A percentile compares a stretch with the other conserved stretches of the same genome.
These are phyloP conservation scores for Manihot esculenta DNA, from an alignment of 441 rosid species.

Conservation along the genomic window DNA sequence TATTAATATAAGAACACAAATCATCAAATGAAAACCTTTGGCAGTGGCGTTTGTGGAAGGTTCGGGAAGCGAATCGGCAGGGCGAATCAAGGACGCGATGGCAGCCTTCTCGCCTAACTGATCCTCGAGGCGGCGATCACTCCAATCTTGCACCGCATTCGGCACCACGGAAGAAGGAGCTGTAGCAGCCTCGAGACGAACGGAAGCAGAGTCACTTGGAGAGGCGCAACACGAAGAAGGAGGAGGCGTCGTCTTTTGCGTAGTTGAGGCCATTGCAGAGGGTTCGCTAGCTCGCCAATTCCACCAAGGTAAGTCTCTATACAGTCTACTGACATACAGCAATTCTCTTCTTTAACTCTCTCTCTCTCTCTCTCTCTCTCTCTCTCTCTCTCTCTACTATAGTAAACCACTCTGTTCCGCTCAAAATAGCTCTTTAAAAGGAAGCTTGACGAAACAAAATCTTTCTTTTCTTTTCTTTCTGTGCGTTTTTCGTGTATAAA, in stretches of 20 bases:
- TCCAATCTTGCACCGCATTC: conserved; percentile 43
- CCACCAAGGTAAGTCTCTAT: conserved; percentile 61
- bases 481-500: not conserved
- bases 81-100: conserved; percentile 50
- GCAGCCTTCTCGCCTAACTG: conserved; percentile 35
- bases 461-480: not conserved
- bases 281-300: conserved; percentile 81
- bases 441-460: conserved; percentile 21
- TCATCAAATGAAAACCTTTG: conserved; percentile 37
- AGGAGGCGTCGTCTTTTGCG: conserved; percentile 79
- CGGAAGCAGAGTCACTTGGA: conserved; percentile 1
- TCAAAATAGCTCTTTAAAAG: not conserved
- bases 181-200: conserved; percentile 30
- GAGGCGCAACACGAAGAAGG: conserved; percentile 19
- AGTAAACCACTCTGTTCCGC: not conserved
- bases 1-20: not conserved
- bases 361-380: conserved; percentile 30
- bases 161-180: conserved; percentile 20
- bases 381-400: conserved; percentile 12
- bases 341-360: conserved; percentile 28
- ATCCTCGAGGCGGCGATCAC: conserved; percentile 26
- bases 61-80: conserved; percentile 55
- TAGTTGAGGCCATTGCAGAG: conserved; percentile 96
- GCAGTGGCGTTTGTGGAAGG: conserved; percentile 47
- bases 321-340: conserved; percentile 98